Evolutionary conservation across 176 grass and related monocot species (phyloP).

Genomic region (Eleusine coracana): DNA sequence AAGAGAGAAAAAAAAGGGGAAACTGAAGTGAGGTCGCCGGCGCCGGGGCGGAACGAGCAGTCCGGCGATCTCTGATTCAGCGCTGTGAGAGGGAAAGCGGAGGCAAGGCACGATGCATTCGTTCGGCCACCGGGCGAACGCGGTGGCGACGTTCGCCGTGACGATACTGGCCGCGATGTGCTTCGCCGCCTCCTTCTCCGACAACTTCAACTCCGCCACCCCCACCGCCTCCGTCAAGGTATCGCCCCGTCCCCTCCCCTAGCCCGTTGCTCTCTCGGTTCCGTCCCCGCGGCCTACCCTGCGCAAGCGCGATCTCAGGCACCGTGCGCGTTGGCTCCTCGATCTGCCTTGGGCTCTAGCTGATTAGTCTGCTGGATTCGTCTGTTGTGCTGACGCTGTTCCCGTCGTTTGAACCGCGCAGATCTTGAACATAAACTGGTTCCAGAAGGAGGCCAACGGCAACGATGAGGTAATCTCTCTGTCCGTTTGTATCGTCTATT

Average conservation of each 20-base stretch:
- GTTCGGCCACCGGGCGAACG: conserved; percentile 85
- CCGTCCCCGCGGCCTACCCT: background rate
- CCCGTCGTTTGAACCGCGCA: conserved; percentile 23
- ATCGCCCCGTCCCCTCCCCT: background rate
- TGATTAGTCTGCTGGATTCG: conserved; percentile 8
- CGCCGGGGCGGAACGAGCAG: conserved; percentile 46
- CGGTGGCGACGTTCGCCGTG: conserved; percentile 82
- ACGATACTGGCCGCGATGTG: conserved; percentile 93
- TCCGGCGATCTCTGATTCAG: conserved; percentile 21
- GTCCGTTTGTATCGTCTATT: background rate
- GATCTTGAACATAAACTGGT: conserved; percentile 98
- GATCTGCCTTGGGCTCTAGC: conserved; percentile 1
- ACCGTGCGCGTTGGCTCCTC: background rate
- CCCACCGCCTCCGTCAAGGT: conserved; percentile 90
- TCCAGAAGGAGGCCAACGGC: conserved; percentile 93
- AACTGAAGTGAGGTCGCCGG: conserved; percentile 40
- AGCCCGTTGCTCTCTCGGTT: background rate
- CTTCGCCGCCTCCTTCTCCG: conserved; percentile 88
- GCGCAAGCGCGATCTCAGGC: background rate
- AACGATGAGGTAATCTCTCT: conserved; percentile 80
- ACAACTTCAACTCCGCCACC: conserved; percentile 71
- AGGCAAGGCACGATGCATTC: conserved; percentile 67
- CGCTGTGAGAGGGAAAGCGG: background rate
- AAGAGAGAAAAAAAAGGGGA: background rate
- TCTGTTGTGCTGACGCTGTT: conserved; percentile 12